Conservation (phyloP, 2,329 filamentous ascomycete species). For the Hymenoscyphus linearis region DNA sequence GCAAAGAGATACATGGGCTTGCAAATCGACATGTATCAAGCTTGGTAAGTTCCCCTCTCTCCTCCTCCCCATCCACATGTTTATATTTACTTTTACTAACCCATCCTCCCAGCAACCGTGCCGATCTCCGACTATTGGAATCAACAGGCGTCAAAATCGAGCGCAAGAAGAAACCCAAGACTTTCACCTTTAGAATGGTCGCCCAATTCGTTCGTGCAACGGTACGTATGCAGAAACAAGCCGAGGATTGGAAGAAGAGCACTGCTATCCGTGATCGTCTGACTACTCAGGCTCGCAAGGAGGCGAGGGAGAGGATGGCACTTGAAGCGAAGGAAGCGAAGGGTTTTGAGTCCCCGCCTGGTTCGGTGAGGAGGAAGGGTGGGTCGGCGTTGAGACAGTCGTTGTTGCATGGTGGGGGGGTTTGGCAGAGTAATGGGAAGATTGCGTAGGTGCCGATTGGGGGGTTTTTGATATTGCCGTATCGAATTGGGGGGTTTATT, state of each 20-base stretch:
- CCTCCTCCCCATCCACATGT: slow-evolving; percentile 1
- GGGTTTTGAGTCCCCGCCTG: neutral
- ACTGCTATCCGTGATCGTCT: slow-evolving; percentile 39
- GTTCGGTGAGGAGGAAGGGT: neutral
- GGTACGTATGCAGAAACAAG: slow-evolving; percentile 45
- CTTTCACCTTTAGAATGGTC: slow-evolving; percentile 39
- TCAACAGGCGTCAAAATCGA: slow-evolving; percentile 63
- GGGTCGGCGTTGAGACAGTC: neutral
- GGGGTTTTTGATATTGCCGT: neutral
- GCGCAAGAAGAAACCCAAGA: slow-evolving; percentile 15
- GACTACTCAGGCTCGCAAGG: slow-evolving; percentile 24
- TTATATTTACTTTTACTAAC: too few species aligned
- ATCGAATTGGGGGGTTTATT: too few species aligned
- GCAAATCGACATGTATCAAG: slow-evolving; percentile 76
- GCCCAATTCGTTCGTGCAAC: slow-evolving; percentile 44
- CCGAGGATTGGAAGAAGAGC: slow-evolving; percentile 44
- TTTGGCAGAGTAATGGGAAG: neutral
- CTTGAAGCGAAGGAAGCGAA: slow-evolving; percentile 5
- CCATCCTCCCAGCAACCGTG: slow-evolving; percentile 67
- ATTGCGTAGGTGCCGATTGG: neutral
- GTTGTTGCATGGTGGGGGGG: neutral
- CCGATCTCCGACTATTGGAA: slow-evolving; percentile 79
- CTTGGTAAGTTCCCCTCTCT: slow-evolving; percentile 64
- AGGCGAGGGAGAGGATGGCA: slow-evolving; percentile 13
- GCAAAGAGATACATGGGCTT: slow-evolving; percentile 80